A percentile compares a stretch with the other conserved stretches of the same genome.
Evolutionary conservation across 441 rosid species (phyloP).

Genomic region (Erodium moschatum): DNA sequence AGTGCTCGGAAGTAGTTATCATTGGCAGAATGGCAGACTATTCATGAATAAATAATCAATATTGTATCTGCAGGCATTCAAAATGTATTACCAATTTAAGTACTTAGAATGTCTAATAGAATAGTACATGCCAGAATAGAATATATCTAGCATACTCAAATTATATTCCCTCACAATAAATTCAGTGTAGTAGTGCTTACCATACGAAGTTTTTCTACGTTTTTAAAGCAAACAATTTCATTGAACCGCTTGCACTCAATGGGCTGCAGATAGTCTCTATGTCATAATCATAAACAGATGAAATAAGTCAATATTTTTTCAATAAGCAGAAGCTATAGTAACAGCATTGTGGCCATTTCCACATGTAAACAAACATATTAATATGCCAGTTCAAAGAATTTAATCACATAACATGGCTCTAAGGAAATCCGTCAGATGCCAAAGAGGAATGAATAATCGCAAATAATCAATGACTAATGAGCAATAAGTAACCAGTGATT

Average conservation of each 20-base stretch:
- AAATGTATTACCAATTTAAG: not conserved
- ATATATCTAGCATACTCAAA: no score
- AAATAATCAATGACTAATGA: no score
- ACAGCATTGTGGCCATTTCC: conserved; percentile 9
- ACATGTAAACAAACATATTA: not conserved
- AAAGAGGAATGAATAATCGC: not conserved
- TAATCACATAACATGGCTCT: conserved; percentile 4
- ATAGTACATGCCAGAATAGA: no score
- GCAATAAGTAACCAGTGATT: not conserved
- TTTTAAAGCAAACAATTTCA: conserved; percentile 71
- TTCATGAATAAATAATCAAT: not conserved
- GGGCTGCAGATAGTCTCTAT: conserved; percentile 71
- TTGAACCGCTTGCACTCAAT: conserved; percentile 60
- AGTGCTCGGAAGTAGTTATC: not conserved
- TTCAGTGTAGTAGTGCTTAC: conserved; percentile 35
- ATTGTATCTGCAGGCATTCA: not conserved
- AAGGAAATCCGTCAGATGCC: not conserved
- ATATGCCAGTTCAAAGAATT: not conserved
- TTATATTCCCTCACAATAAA: no score
- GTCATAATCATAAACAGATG: conserved; percentile 23
- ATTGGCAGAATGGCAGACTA: not conserved
- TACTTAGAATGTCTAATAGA: no score
- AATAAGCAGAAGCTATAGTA: conserved; percentile 11
- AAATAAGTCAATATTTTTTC: conserved; percentile 12
- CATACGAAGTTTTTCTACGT: conserved; percentile 57